These are phyloP conservation scores for Phoma herbarum DNA, from an alignment of 2,329 filamentous ascomycete genomes.

Conservation along the genomic window DNA sequence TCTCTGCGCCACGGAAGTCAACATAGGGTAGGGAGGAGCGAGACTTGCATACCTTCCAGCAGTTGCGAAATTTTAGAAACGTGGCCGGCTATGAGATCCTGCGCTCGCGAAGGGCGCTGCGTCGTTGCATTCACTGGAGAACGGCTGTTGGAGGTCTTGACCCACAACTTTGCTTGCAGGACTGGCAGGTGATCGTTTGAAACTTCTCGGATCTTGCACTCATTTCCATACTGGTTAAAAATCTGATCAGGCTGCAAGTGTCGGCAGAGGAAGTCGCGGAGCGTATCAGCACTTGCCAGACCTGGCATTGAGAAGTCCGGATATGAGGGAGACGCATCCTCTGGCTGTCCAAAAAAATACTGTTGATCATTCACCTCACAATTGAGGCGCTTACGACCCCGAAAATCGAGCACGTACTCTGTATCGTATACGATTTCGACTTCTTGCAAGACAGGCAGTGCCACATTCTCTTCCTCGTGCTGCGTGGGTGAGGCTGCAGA, in stretches of 20 bases:
- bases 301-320: constrained; percentile 8
- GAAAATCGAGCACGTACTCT: background rate
- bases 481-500: background rate
- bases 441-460: background rate
- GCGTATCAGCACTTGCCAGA: constrained; percentile 2
- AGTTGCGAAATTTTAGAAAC: constrained; percentile 5
- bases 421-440: background rate
- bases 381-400: constrained; percentile 1
- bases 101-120: background rate
- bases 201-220: background rate
- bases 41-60: background rate
- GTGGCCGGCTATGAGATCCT: background rate
- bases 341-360: background rate
- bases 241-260: constrained; percentile 3
- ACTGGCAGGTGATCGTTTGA: constrained; percentile 3
- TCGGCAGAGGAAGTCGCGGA: constrained; percentile 7
- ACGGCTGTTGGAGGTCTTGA: background rate
- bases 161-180: constrained; percentile 12
- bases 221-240: background rate
- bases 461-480: background rate
- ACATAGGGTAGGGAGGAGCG: background rate
- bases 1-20: background rate
- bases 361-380: background rate
- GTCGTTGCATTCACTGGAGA: background rate
- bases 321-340: background rate